phyloP scores from a whole-genome alignment of 208 protist genomes.

The Wallacemonas sp. region DNA sequence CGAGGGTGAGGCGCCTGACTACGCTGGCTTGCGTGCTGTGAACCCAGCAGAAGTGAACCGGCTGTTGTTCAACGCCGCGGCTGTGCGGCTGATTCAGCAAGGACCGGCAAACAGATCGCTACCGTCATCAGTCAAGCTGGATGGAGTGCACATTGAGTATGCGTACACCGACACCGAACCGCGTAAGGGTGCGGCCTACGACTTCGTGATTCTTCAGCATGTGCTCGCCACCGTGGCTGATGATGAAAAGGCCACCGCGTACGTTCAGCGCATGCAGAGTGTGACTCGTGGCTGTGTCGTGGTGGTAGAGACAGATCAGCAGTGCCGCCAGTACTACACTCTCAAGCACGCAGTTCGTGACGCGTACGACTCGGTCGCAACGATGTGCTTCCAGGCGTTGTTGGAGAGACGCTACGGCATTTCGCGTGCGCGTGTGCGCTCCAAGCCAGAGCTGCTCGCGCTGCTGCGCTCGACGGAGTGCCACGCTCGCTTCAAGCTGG shows the following conservation, averaged over 20 bases:
- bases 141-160: background rate
- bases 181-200: conserved; percentile 20
- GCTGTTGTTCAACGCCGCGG: conserved; percentile 31
- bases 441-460: conserved; percentile 38
- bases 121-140: background rate
- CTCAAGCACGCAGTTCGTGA: conserved; percentile 31
- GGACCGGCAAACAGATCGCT: background rate
- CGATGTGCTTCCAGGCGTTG: conserved; percentile 44
- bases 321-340: conserved; percentile 63
- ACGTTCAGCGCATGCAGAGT: conserved; percentile 12
- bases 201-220: conserved; percentile 83
- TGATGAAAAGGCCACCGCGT: conserved; percentile 20
- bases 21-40: background rate
- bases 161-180: conserved; percentile 6
- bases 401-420: conserved; percentile 37
- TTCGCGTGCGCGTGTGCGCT: conserved; percentile 24
- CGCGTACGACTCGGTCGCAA: conserved; percentile 44
- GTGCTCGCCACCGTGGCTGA: conserved; percentile 36
- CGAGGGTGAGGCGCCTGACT: background rate
- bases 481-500: conserved; percentile 63
- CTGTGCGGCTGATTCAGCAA: conserved; percentile 10
- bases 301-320: conserved; percentile 61
- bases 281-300: conserved; percentile 40
- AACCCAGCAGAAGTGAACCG: conserved; percentile 20
- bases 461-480: conserved; percentile 18